Evolutionary conservation across 2,329 filamentous ascomycete species (phyloP).

Genomic region (Fusarium cicatricum): DNA sequence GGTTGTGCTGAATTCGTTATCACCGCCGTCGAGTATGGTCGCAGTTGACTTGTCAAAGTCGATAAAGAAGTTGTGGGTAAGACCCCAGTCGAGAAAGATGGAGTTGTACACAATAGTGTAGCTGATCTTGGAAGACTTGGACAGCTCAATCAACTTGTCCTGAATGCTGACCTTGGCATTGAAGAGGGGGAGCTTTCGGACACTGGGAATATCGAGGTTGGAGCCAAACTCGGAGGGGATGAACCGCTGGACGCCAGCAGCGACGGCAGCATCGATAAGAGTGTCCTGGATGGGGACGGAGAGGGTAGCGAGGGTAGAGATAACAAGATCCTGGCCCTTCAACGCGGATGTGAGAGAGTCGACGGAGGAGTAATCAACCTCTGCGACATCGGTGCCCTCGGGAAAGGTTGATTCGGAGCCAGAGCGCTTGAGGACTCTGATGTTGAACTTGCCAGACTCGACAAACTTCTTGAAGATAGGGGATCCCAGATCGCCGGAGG

Average conservation of each 20-base stretch:
- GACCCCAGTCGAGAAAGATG: constrained; percentile 67
- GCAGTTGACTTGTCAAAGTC: constrained; percentile 50
- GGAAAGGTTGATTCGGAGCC: constrained; percentile 52
- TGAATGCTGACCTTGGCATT: constrained; percentile 56
- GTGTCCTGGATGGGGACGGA: constrained; percentile 50
- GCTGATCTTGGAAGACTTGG: constrained; percentile 53
- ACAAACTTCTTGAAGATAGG: constrained; percentile 44
- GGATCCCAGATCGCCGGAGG: constrained; percentile 48
- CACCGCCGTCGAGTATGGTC: constrained; percentile 59
- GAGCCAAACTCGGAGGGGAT: constrained; percentile 66
- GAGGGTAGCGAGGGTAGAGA: constrained; percentile 49
- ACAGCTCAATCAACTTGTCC: constrained; percentile 52
- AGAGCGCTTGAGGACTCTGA: constrained; percentile 48
- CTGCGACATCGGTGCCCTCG: constrained; percentile 40
- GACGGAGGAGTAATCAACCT: constrained; percentile 53
- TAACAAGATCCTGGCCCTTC: constrained; percentile 63
- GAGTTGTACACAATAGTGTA: constrained; percentile 65
- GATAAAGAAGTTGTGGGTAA: constrained; percentile 53
- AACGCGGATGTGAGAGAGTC: constrained; percentile 60
- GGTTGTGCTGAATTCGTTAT: constrained; percentile 57
- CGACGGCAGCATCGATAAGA: constrained; percentile 66
- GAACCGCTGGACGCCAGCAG: constrained; percentile 68
- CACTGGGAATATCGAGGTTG: constrained; percentile 46
- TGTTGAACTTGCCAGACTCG: constrained; percentile 46
- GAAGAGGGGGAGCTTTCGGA: constrained; percentile 59